phyloP scores from a whole-genome alignment of 495 filamentous ascomycete species.

The Venustampulla echinocandica region DNA sequence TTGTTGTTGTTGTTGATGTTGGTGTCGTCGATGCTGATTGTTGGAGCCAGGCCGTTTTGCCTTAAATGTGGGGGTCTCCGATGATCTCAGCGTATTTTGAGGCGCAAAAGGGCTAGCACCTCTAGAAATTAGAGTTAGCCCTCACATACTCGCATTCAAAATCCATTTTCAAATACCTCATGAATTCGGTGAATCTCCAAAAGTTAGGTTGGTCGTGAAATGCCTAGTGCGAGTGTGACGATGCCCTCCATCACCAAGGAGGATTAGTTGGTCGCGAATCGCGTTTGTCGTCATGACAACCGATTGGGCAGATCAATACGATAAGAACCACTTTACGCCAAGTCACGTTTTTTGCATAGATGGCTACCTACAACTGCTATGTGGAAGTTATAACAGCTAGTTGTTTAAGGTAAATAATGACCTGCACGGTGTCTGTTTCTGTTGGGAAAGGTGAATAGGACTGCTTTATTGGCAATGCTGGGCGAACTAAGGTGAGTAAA shows the following conservation, averaged over 20 bases:
- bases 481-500: no score
- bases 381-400: no score
- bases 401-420: no score
- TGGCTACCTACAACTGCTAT: no score
- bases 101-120: conserved; percentile 6
- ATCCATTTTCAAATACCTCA: conserved; percentile 10
- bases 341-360: no score
- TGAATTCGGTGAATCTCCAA: conserved; percentile 7
- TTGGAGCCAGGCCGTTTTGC: not conserved
- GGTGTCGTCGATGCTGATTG: conserved; percentile 2
- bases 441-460: no score
- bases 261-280: not conserved
- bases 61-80: conserved; percentile 7
- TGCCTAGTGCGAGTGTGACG: no score
- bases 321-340: conserved; percentile 16
- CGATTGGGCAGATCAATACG: no score
- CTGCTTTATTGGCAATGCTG: not conserved
- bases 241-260: no score
- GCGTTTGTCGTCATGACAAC: conserved; percentile 16
- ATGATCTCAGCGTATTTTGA: conserved; percentile 15
- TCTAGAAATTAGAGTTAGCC: not conserved
- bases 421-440: no score
- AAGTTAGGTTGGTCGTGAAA: no score
- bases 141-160: not conserved
- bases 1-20: conserved; percentile 2